Evolutionary conservation across 1,284 basidiomycete genomes (phyloP).

Genomic region (Quambalaria eucalypti): DNA sequence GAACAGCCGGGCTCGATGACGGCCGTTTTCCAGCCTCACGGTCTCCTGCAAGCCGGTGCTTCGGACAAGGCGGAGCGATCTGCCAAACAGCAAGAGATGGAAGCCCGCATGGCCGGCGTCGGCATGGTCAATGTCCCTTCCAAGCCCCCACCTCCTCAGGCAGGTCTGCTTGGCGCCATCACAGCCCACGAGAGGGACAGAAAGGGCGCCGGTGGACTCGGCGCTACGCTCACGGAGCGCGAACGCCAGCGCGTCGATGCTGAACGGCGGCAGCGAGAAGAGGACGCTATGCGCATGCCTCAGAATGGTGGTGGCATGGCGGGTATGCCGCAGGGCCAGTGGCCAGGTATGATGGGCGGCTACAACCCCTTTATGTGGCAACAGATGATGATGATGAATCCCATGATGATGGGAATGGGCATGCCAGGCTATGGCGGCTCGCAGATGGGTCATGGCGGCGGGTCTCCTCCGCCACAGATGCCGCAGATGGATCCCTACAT

Average conservation of each 20-base stretch:
- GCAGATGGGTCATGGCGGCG: slow-evolving; percentile 21
- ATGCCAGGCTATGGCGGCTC: slow-evolving; percentile 23
- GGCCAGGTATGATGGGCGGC: slow-evolving; percentile 25
- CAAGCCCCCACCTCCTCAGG: slow-evolving; percentile 89
- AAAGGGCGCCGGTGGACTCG: slow-evolving; percentile 85
- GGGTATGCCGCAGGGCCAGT: slow-evolving; percentile 17
- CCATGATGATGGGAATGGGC: slow-evolving; percentile 19
- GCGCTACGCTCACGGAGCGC: slow-evolving; percentile 84
- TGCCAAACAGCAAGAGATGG: slow-evolving; percentile 85
- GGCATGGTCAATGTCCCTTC: slow-evolving; percentile 85
- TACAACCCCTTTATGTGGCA: slow-evolving; percentile 8
- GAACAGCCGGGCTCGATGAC: slow-evolving; percentile 41
- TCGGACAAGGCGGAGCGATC: slow-evolving; percentile 91
- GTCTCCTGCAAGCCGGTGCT: slow-evolving; percentile 82
- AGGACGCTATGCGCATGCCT: slow-evolving; percentile 78
- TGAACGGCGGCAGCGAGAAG: slow-evolving; percentile 68
- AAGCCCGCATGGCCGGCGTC: slow-evolving; percentile 77
- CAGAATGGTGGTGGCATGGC: slow-evolving; percentile 33
- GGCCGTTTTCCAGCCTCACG: slow-evolving; percentile 74
- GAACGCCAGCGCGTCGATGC: slow-evolving; percentile 67
- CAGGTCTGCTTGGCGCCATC: slow-evolving; percentile 87
- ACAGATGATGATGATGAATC: slow-evolving; percentile 50
- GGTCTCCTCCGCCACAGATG: slow-evolving; percentile 12
- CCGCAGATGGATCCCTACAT: slow-evolving; percentile 26
- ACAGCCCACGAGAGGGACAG: slow-evolving; percentile 87